Base-by-base conservation (phyloP, 2,329 filamentous ascomycete genomes). In the Curvularia eragrostidis region DNA sequence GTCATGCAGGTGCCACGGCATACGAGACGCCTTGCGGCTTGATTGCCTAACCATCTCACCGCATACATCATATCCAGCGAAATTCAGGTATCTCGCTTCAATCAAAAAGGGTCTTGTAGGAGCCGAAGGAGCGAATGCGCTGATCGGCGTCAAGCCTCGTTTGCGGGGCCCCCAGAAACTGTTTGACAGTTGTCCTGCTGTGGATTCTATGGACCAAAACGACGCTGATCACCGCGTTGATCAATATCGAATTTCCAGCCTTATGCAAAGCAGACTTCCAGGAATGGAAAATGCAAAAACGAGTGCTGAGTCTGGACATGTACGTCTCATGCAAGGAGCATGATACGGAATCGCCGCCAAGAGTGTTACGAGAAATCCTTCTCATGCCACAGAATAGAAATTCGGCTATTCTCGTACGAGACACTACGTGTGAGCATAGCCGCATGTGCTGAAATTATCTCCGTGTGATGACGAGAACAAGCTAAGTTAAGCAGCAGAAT, bases 171-270 rank as follows among this genome's bases (percentile, higher is more conserved):
- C 54, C 54, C 51, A 58, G 48, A 44, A 44, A 44, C 56, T 26
- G 44, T 42, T 41, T 59, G 52, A 60, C 54, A 51, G 48, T 34
- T 52, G 44, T 48, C 26, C n/a, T 41, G 49, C 23, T 23, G 52
- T 44, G 19, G 24, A 54, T 44, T 28, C 28, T 19, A 12, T 26
- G 48, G 30, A 47, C 41, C 43, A 19, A 38, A 47, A 43, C 12
- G 15, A 51, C n/a, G 50, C n/a, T 28, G 47, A 62, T 62, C 51
- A 42, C 44, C 38, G 48, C 21, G 48, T 39, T 53, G 47, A 55
- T 57, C 52, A 53, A 42, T 58, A 62, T 60, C 49, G 34, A 54
- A 43, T 52, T 19, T 32, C 47, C 30, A 34, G n/a, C 36, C 36
- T 55, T 23, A 50, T 55, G 39, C 46, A 51, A 8, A 36, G 18